These are phyloP conservation scores for Penicillium sp. DNA, from an alignment of 2,329 filamentous ascomycete genomes.

Conservation along the genomic window DNA sequence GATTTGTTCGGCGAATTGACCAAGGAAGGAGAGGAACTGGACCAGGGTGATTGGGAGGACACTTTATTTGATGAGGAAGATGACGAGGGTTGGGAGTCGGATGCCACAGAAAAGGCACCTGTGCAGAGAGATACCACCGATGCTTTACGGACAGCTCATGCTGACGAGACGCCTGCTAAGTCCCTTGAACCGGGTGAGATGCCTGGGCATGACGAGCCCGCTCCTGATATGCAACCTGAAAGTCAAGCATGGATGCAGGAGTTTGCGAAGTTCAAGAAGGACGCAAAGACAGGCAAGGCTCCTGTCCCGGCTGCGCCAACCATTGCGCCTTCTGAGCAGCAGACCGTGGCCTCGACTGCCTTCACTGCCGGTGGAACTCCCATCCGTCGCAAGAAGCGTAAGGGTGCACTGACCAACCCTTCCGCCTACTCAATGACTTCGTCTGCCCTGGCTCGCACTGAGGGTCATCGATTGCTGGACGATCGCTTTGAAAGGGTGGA, in stretches of 20 bases:
- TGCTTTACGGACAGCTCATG: slow-evolving; percentile 33
- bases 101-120: slow-evolving; percentile 75
- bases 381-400: slow-evolving; percentile 79
- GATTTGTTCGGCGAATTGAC: slow-evolving; percentile 72
- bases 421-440: slow-evolving; percentile 90
- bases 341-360: slow-evolving; percentile 40
- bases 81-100: slow-evolving; percentile 90
- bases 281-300: slow-evolving; percentile 47
- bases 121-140: slow-evolving; percentile 30
- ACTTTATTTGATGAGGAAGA: slow-evolving; percentile 50
- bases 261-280: slow-evolving; percentile 91
- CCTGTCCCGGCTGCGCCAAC: slow-evolving; percentile 30
- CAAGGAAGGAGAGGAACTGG: slow-evolving; percentile 63
- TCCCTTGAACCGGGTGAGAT: slow-evolving; percentile 27
- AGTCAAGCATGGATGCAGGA: slow-evolving; percentile 84
- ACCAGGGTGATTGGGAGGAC: slow-evolving; percentile 73
- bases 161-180: slow-evolving; percentile 32
- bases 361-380: slow-evolving; percentile 59
- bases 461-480: slow-evolving; percentile 78
- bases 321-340: slow-evolving; percentile 36
- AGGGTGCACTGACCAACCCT: slow-evolving; percentile 82
- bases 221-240: slow-evolving; percentile 49
- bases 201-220: slow-evolving; percentile 33
- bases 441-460: slow-evolving; percentile 78
- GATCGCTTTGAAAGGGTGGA: slow-evolving; percentile 88